These are phyloP conservation scores for Aspergillus cejpii DNA, from an alignment of 2,329 filamentous ascomycete genomes.

Conservation along the genomic window DNA sequence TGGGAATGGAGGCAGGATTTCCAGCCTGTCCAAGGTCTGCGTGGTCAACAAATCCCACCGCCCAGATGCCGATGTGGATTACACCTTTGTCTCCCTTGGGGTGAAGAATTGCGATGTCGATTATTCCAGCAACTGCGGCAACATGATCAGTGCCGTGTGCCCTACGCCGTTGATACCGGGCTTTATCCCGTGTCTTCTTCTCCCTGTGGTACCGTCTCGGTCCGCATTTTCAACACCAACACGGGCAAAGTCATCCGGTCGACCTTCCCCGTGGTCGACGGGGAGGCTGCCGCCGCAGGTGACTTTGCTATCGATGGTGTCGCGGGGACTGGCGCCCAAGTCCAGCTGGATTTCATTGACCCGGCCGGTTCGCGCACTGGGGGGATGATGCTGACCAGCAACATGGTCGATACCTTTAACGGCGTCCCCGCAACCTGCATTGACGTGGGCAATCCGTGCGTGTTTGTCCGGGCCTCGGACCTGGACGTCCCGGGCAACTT, in stretches of 20 bases:
- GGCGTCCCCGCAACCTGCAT: constrained; percentile 51
- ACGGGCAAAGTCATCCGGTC: constrained; percentile 58
- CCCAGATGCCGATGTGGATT: constrained; percentile 55
- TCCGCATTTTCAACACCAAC: constrained; percentile 65
- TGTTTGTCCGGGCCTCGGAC: constrained; percentile 54
- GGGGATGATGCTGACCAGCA: constrained; percentile 55
- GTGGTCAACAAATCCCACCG: constrained; percentile 51
- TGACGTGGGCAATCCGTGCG: constrained; percentile 58
- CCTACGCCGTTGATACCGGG: constrained; percentile 57
- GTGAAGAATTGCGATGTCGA: constrained; percentile 57
- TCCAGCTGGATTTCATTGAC: constrained; percentile 56
- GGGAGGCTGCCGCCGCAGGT: constrained; percentile 46
- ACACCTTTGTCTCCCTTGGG: constrained; percentile 65
- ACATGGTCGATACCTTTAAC: constrained; percentile 47
- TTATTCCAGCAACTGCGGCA: constrained; percentile 66
- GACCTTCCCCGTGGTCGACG: constrained; percentile 49
- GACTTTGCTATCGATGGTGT: constrained; percentile 60
- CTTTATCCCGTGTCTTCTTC: constrained; percentile 40
- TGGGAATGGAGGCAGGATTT: constrained; percentile 63
- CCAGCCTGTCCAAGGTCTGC: constrained; percentile 64
- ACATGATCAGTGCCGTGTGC: constrained; percentile 62
- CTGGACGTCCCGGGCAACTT: constrained; percentile 41
- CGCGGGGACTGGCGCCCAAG: constrained; percentile 50
- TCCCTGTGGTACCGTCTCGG: constrained; percentile 23
- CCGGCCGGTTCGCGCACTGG: constrained; percentile 61